A percentile compares a stretch with the other conserved stretches of the same genome.
Evolutionary conservation across 2,329 filamentous ascomycete genomes (phyloP).

Genomic region (Colletotrichum gloeosporioides): DNA sequence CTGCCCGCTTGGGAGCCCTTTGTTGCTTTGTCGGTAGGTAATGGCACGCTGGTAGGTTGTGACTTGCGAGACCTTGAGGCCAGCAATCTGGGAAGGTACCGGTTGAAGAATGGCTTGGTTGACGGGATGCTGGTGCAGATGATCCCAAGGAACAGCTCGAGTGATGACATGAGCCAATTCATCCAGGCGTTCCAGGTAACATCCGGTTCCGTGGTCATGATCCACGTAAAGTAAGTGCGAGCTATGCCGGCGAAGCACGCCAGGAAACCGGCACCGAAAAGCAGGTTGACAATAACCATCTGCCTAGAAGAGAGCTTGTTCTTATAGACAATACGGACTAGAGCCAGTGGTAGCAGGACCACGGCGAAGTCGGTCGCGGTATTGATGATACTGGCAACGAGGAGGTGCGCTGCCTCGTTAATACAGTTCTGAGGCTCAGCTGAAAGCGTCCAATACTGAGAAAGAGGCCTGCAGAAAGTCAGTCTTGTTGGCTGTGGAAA

Average conservation of each 20-base stretch:
- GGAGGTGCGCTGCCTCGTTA: conserved; percentile 54
- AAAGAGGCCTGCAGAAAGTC: conserved; percentile 35
- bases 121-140: conserved; percentile 51
- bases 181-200: conserved; percentile 40
- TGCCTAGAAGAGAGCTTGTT: conserved; percentile 52
- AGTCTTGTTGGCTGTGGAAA: conserved; percentile 24
- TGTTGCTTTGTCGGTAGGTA: background rate
- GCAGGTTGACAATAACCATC: conserved; percentile 46
- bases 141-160: conserved; percentile 50
- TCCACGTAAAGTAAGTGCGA: conserved; percentile 41
- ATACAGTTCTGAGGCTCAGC: conserved; percentile 43
- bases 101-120: conserved; percentile 48
- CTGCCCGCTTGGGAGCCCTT: background rate
- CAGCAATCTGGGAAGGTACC: conserved; percentile 36
- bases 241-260: conserved; percentile 44
- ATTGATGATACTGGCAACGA: conserved; percentile 62
- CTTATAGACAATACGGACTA: conserved; percentile 33
- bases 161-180: conserved; percentile 37
- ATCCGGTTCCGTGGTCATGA: conserved; percentile 34
- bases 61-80: background rate
- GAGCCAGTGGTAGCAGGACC: conserved; percentile 56
- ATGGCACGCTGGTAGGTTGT: background rate
- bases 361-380: conserved; percentile 63
- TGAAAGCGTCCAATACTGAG: conserved; percentile 42
- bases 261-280: conserved; percentile 57